Percentiles rank a stretch among this genome's conserved stretches.
Conservation (phyloP, 1,284 basidiomycete genomes). For the Ceratobasidium sp. region DNA sequence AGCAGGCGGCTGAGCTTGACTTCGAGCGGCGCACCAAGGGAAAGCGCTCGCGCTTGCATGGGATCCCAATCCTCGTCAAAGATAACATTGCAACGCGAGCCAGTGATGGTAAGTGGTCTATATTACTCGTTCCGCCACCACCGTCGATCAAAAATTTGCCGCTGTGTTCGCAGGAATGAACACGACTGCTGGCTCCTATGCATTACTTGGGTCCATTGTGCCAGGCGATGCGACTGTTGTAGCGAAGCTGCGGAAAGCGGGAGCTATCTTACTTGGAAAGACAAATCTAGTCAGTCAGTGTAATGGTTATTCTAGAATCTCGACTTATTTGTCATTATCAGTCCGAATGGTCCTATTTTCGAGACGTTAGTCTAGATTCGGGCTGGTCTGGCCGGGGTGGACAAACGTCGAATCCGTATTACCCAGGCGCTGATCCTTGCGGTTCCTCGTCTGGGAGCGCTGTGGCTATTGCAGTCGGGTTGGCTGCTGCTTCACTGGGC, state of each 20-base stretch:
- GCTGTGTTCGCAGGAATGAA: constrained; percentile 68
- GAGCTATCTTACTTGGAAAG: constrained; percentile 72
- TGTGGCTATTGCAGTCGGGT: constrained; percentile 71
- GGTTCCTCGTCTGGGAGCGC: constrained; percentile 76
- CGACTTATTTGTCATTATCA: not conserved
- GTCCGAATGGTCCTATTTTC: constrained; percentile 71
- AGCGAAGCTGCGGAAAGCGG: constrained; percentile 69
- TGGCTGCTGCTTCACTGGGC: constrained; percentile 70
- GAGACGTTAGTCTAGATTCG: constrained; percentile 65
- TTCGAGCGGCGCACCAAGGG: constrained; percentile 64
- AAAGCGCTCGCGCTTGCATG: constrained; percentile 69
- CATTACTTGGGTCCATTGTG: constrained; percentile 68
- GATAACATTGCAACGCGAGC: constrained; percentile 72
- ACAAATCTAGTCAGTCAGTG: constrained; percentile 60
- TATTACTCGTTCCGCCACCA: not conserved
- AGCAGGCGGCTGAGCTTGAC: constrained; percentile 68
- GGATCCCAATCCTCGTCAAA: constrained; percentile 77
- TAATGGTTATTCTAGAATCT: not conserved
- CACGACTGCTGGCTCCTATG: constrained; percentile 69
- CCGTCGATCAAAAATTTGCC: no score
- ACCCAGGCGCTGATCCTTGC: constrained; percentile 69
- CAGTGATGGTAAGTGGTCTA: not conserved
- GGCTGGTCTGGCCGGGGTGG: constrained; percentile 78
- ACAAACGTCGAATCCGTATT: constrained; percentile 71
- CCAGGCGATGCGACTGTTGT: constrained; percentile 73